Evolutionary conservation across 1,139 yeast species (phyloP).

Genomic region (Hansenula sp.): DNA sequence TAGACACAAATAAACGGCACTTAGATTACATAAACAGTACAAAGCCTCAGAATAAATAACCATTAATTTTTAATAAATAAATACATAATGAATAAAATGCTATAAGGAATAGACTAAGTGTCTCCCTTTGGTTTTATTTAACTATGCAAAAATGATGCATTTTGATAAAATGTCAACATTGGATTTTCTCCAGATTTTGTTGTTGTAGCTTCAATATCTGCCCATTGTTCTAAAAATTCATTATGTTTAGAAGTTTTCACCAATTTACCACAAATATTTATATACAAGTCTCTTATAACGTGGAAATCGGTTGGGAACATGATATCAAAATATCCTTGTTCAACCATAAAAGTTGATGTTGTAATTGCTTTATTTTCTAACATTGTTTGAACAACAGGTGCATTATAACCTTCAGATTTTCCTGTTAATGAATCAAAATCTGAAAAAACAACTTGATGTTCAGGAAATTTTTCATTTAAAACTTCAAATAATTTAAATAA

Average conservation of each 20-base stretch:
- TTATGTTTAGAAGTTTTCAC: slow-evolving; percentile 54
- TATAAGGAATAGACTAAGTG: too few relatives aligned
- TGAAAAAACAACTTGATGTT: slow-evolving; percentile 67
- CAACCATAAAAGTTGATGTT: slow-evolving; percentile 63
- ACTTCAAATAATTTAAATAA: slow-evolving; percentile 63
- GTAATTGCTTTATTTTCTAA: slow-evolving; percentile 51
- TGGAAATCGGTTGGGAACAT: slow-evolving; percentile 82
- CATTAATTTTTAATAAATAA: not conserved
- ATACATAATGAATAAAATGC: not conserved
- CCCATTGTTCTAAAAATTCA: slow-evolving; percentile 69
- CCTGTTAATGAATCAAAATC: slow-evolving; percentile 68
- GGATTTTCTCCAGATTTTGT: slow-evolving; percentile 83
- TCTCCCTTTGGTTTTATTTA: too few relatives aligned
- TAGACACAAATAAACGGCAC: too few relatives aligned
- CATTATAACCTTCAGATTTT: slow-evolving; percentile 58
- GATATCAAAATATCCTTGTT: slow-evolving; percentile 83
- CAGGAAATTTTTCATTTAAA: slow-evolving; percentile 63
- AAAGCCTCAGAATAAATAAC: too few relatives aligned
- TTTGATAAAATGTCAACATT: slow-evolving; percentile 74
- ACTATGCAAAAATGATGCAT: slow-evolving; percentile 63
- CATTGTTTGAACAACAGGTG: slow-evolving; percentile 85
- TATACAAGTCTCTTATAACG: slow-evolving; percentile 57
- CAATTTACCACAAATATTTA: slow-evolving; percentile 58
- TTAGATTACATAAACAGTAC: too few relatives aligned
- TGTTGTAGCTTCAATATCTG: slow-evolving; percentile 60